Evolutionary conservation across 73 alveolate genomes (phyloP).

Genomic region (Stentor roeselii): DNA sequence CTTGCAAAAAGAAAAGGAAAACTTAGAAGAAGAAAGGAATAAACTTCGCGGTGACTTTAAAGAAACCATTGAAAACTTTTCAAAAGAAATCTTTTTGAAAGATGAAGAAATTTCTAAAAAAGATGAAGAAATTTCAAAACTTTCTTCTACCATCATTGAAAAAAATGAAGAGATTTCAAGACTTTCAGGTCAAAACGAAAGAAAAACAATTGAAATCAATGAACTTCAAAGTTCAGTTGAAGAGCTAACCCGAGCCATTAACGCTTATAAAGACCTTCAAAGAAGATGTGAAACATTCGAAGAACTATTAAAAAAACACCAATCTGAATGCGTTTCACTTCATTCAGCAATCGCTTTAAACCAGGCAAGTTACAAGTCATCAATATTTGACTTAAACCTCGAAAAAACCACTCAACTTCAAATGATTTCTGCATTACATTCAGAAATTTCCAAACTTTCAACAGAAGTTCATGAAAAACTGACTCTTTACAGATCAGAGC

Average conservation of each 20-base stretch:
- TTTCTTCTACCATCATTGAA: neutral
- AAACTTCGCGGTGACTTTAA: neutral
- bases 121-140: neutral
- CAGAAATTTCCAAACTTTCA: neutral
- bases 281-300: neutral
- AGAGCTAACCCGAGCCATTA: neutral
- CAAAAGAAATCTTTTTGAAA: neutral
- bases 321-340: neutral
- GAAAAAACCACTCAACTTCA: neutral
- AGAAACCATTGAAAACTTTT: neutral
- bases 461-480: neutral
- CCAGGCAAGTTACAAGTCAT: neutral
- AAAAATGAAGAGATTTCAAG: neutral
- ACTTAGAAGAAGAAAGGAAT: neutral
- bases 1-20: neutral
- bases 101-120: neutral
- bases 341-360: neutral
- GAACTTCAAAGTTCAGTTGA: neutral
- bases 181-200: neutral
- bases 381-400: neutral
- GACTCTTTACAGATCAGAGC: neutral
- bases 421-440: neutral
- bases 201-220: no score
- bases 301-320: slow-evolving; percentile 20
- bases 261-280: neutral